Base-by-base conservation (phyloP, 768 basidiomycete species). In the Xerocomellus amylosporus region DNA sequence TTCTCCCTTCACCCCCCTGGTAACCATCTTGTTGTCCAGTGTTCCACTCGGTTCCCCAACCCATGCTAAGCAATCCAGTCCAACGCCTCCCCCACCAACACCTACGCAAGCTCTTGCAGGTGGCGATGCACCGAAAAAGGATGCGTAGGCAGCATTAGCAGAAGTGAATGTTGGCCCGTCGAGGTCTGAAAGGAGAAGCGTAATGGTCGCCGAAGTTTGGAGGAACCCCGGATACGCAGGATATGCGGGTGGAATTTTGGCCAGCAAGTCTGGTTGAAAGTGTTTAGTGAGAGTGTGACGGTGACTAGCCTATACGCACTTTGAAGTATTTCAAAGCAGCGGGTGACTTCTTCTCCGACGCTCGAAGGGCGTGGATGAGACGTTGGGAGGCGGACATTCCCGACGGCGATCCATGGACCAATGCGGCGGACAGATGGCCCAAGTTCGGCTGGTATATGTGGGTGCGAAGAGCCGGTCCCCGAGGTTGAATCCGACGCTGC, bases 91-190 rank as follows among this genome's bases (percentile, higher is more conserved):
- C 4, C 77, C 78, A 53, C 85, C 81, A 1, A 91, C 85, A 10
- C 87, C 87, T 5, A 98, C 89, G 68, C 95, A 98, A n/a, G 94
- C 95, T 8, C 97, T 85, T 1, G 93, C 85, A 8, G 97, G 97
- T 0, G 97, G 97, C 42, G 92, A 94, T 17, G 81, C 79, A 2
- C 94, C 94, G 69, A 98, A 98, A 70, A 84, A 93, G 17, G 81
- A 78, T 3, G 80, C 73, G 68, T 98, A 98, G 8, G 87, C 77
- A 1, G 77, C 74, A 74, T 99, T 99, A 38, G 93, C 83, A 3
- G 73, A 70, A 1, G 81, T 73, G 67, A 99, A 99, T 30, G 86
- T 73, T 6, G 67, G 15, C 3, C 44, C 49, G 22, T 86, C 80
- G 77, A 98, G 95, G 3, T 86, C 85, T 2, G 88, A 84, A 26